Evolutionary conservation across 2,329 filamentous ascomycete genomes (phyloP).

Genomic region (Aspergillus caelatus): DNA sequence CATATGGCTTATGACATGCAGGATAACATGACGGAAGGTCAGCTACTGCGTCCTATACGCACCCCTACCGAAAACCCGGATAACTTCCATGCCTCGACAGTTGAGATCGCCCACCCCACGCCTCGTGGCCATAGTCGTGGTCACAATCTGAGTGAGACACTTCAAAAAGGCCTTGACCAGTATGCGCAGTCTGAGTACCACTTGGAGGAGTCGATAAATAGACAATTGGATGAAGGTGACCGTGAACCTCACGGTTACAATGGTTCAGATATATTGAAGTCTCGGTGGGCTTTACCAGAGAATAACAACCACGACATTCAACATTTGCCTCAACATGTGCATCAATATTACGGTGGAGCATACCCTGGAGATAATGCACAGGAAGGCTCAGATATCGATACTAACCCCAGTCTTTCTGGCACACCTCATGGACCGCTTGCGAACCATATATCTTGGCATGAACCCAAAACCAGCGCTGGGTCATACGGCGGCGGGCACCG

Average conservation of each 20-base stretch:
- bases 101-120: constrained; percentile 63
- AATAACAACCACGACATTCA: constrained; percentile 30
- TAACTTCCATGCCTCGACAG: constrained; percentile 45
- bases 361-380: constrained; percentile 40
- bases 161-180: constrained; percentile 78
- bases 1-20: constrained; percentile 32
- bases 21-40: constrained; percentile 23
- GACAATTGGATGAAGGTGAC: constrained; percentile 77
- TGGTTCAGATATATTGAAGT: constrained; percentile 35
- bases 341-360: constrained; percentile 39
- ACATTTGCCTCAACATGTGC: constrained; percentile 30
- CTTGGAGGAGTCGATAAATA: constrained; percentile 75
- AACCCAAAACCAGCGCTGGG: constrained; percentile 33
- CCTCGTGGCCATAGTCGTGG: constrained; percentile 58
- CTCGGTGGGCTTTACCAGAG: constrained; percentile 42
- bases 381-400: constrained; percentile 69
- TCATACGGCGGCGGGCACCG: constrained; percentile 58
- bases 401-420: constrained; percentile 72
- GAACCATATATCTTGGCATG: constrained; percentile 37
- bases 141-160: constrained; percentile 74
- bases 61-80: constrained; percentile 38
- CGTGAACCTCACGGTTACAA: constrained; percentile 42
- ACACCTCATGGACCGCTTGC: constrained; percentile 53
- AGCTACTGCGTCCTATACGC: constrained; percentile 31
- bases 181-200: constrained; percentile 75